These are phyloP conservation scores for Vitis hybrid DNA, from an alignment of 177 flowering plant species.

Conservation along the genomic window DNA sequence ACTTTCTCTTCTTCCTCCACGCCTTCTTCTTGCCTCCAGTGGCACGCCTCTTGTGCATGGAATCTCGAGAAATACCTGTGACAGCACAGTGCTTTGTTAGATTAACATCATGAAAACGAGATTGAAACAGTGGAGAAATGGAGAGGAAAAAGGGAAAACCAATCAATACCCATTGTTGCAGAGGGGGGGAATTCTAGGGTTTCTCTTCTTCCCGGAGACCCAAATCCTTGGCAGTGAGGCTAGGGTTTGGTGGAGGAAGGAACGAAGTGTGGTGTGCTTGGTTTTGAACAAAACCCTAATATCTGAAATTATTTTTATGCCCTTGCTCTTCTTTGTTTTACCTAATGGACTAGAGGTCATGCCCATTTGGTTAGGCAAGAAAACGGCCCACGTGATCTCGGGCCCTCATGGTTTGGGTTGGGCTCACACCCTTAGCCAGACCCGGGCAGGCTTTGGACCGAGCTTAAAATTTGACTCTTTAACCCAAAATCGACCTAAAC, in stretches of 20 bases:
- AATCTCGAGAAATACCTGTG: constrained; percentile 48
- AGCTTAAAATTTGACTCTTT: too few species aligned
- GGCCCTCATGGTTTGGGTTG: too few species aligned
- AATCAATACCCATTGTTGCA: constrained; percentile 24
- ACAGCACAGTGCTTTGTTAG: neutral
- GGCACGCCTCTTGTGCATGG: constrained; percentile 56
- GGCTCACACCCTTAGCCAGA: too few species aligned
- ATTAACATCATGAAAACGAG: neutral
- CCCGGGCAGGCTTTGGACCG: too few species aligned
- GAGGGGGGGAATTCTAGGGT: neutral
- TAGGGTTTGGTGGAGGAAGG: constrained; percentile 1
- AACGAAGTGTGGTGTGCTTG: neutral
- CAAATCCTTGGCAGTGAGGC: neutral
- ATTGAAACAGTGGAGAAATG: neutral
- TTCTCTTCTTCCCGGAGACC: neutral
- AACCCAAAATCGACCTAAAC: too few species aligned
- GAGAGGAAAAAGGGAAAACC: neutral
- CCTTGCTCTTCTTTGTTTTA: neutral
- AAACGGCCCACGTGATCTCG: too few species aligned
- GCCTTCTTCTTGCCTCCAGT: constrained; percentile 59
- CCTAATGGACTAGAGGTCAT: too few species aligned
- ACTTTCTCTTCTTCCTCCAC: constrained; percentile 58
- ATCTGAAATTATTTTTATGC: constrained; percentile 1
- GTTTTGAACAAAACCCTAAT: constrained; percentile 16
- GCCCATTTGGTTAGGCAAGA: too few species aligned